A percentile compares a stretch with the other conserved stretches of the same genome.
Conservation (phyloP, 306 rosid genomes). For the Rubus parviflorus region DNA sequence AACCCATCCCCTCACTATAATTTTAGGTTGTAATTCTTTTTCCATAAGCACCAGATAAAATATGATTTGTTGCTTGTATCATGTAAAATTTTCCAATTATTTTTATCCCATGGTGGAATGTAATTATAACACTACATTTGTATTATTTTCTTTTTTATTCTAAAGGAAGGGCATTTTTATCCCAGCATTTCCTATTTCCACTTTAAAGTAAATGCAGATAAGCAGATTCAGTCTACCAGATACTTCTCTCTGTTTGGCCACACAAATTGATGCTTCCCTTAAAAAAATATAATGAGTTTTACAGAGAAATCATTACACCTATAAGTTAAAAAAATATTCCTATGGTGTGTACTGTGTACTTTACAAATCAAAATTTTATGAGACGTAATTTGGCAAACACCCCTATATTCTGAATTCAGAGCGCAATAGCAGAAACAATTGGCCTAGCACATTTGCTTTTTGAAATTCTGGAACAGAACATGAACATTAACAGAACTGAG, state of each 20-base stretch:
- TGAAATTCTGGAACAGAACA: slow-evolving; percentile 98
- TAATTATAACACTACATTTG: background rate
- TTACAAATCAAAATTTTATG: slow-evolving; percentile 28
- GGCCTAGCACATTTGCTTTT: slow-evolving; percentile 79
- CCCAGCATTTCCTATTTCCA: background rate
- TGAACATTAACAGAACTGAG: slow-evolving; percentile 78
- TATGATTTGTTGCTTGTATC: background rate
- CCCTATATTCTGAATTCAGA: slow-evolving; percentile 38
- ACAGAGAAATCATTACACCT: slow-evolving; percentile 35
- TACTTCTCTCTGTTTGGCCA: background rate
- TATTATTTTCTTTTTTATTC: too few relatives aligned
- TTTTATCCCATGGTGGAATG: slow-evolving; percentile 4
- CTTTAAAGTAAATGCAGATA: background rate
- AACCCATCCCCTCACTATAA: background rate
- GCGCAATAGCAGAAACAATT: slow-evolving; percentile 63
- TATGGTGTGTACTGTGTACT: slow-evolving; percentile 13
- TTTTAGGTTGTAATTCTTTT: background rate
- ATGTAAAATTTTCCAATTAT: background rate
- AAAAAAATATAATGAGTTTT: slow-evolving; percentile 7
- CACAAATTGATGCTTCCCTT: slow-evolving; percentile 8
- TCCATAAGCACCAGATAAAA: background rate
- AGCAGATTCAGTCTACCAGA: background rate
- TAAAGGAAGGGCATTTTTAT: background rate
- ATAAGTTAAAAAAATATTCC: slow-evolving; percentile 11
- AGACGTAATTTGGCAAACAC: slow-evolving; percentile 42